Evolutionary conservation across 2,329 filamentous ascomycete species (phyloP).

Genomic region (Stachybotrys echinatus): DNA sequence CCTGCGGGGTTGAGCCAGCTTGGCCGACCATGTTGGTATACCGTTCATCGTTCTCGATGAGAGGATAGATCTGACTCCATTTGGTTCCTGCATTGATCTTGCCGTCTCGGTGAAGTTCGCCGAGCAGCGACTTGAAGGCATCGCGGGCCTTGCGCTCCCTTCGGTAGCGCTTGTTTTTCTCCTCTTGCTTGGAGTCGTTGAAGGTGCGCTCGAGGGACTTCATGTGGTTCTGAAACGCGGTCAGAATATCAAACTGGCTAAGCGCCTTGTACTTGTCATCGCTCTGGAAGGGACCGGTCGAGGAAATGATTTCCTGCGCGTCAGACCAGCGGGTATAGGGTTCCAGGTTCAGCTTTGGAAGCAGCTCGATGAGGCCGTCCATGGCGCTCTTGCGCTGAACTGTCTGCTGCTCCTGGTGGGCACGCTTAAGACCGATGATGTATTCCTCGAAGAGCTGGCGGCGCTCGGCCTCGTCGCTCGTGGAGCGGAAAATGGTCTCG

Average conservation of each 20-base stretch:
- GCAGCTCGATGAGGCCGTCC: constrained; percentile 72
- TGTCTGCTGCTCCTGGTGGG: constrained; percentile 70
- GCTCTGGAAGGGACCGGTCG: constrained; percentile 69
- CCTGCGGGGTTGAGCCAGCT: constrained; percentile 76
- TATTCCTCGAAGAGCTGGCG: constrained; percentile 93
- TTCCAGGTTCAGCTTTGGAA: constrained; percentile 77
- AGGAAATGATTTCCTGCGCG: constrained; percentile 76
- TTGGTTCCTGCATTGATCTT: constrained; percentile 87
- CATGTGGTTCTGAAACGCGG: constrained; percentile 91
- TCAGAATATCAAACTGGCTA: constrained; percentile 84
- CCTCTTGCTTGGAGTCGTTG: constrained; percentile 84
- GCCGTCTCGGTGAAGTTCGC: constrained; percentile 66
- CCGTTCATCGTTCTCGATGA: constrained; percentile 74
- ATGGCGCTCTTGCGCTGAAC: constrained; percentile 72
- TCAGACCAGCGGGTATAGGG: constrained; percentile 94
- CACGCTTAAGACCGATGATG: constrained; percentile 75
- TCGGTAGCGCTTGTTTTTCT: constrained; percentile 75
- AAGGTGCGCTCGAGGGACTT: constrained; percentile 85
- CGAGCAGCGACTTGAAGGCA: constrained; percentile 67
- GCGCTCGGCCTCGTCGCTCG: constrained; percentile 80
- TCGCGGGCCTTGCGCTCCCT: constrained; percentile 85
- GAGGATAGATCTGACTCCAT: constrained; percentile 75
- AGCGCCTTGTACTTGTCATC: constrained; percentile 83
- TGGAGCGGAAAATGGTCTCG: constrained; percentile 92
- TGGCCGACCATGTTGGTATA: constrained; percentile 82